Base-by-base conservation (phyloP, 2,329 filamentous ascomycete species). In the Penicillium sp. region DNA sequence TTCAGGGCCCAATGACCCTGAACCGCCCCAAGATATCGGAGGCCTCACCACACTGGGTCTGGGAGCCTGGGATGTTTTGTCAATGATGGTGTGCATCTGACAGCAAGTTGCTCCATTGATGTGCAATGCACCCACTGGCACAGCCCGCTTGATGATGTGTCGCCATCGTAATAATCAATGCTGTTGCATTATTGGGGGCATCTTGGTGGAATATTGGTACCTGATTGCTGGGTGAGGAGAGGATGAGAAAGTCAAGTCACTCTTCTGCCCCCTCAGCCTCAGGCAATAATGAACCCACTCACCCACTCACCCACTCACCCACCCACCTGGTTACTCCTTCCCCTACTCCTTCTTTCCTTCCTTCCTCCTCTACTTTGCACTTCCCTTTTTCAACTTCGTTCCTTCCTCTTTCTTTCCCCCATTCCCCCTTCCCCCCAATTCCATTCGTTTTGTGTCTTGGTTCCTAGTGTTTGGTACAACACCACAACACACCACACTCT, bases 71-170 rank as follows among this genome's bases (percentile, higher is more conserved):
- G 50, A 57, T 53, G 37, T 26, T 42, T 44, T 54, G 57, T 53
- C 57, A 64, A 65, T 62, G 42, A 63, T 58, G 38, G 40, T 30
- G 33, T 44, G 47, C 37, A 49, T 54, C 19, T 54, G 40, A 40
- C 33, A 50, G 30, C 15, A 24, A 40, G 17, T 15, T 12, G 45
- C 44, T 60, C 44, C 54, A 62, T 35, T 65, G 64, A 66, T 66
- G 44, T 61, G 56, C 64, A 30, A 56, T 60, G 58, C 58, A 58
- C 37, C 59, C 58, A 64, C 59, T 38, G 33, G 38, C 66, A 66
- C 66, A 66, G 66, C 64, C 66, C 62, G 59, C 56, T n/a, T 66
- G 66, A 68, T 66, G 66, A 68, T 68, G 64, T 59, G 62, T 68
- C 60, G 40, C 51, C 30, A 30, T 30, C 12, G 35, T 30, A 15